Evolutionary conservation across 345 rosid genomes (phyloP), one percentile per base, ranked within the genome.

Genomic region (Populus alba): DNA sequence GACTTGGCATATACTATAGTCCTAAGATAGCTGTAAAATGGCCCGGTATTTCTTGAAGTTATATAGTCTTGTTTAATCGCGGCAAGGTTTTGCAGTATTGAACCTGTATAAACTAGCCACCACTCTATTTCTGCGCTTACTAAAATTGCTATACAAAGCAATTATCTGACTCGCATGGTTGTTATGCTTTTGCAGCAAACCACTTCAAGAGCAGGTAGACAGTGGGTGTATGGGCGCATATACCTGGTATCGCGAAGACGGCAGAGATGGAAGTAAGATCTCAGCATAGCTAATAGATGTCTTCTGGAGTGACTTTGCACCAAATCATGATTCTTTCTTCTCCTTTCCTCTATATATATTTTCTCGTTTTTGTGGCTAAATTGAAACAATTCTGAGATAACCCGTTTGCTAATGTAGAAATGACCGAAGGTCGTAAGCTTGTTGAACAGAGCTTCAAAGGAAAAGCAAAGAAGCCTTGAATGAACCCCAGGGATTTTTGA

Each of bases 161-260:
- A 9, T 39, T 10, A 2, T 41, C 72, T 7, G 7, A 33, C 53
- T 37, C 11, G 59, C 77, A 45, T 33, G 37, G 6, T 57, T 39
- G 77, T 55, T 72, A 13, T 63, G 18, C 5, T 83, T 77, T 61
- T 80, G 83, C 96, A 93, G 97, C 86, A 89, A 87, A 86, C 89
- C 3, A 73, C 49, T 31, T 91, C 97, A 0, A 84, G 12, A 63
- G 77, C 87, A 13, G 93, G 98, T 35, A 87, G 98, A 80, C 87
- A 79, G 71, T 95, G 98, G 99, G 95, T 93, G 29, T 84, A 92
- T 70, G 99, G 99, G 27, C 93, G 97, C 20, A 83, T 93, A 79
- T 93, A 93, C 85, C 99, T 92, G 22, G 92, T 93, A 57, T 90
- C 96, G 10, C 83, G 91, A 77, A 88, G 91, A 80, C 86, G 82